Evolutionary conservation across 2,329 filamentous ascomycete genomes (phyloP).

Genomic region (Diaporthe citrichinensis): DNA sequence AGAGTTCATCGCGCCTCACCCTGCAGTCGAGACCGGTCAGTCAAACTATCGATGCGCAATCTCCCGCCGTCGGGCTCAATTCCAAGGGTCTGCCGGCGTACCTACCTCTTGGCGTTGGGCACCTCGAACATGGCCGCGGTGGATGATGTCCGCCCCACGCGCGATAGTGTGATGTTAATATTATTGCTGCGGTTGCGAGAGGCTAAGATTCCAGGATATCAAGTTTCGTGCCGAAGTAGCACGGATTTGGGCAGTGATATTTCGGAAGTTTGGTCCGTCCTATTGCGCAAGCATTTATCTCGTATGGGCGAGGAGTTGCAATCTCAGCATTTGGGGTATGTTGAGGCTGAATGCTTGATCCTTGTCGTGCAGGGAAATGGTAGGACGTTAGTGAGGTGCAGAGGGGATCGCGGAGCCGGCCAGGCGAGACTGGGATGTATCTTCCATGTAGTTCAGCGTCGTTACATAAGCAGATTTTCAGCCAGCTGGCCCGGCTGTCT

Average conservation of each 20-base stretch:
- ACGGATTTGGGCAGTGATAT: slow-evolving; percentile 18
- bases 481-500: not conserved
- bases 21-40: slow-evolving; percentile 50
- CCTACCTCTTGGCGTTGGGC: slow-evolving; percentile 66
- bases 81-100: not conserved
- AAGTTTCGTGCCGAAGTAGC: not conserved
- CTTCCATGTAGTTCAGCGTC: too few species aligned
- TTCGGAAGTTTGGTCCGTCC: slow-evolving; percentile 26
- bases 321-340: slow-evolving; percentile 17
- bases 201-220: not conserved
- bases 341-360: slow-evolving; percentile 9
- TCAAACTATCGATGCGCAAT: not conserved
- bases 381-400: not conserved
- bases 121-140: slow-evolving; percentile 62
- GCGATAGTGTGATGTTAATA: slow-evolving; percentile 2
- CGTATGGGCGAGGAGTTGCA: slow-evolving; percentile 6
- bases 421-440: not conserved
- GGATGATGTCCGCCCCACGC: not conserved
- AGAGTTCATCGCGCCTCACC: slow-evolving; percentile 69
- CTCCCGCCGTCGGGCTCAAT: not conserved
- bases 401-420: slow-evolving; percentile 35
- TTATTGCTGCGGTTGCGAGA: slow-evolving; percentile 13
- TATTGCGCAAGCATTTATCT: slow-evolving; percentile 26
- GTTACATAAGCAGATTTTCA: not conserved
- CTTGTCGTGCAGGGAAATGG: slow-evolving; percentile 27